Evolutionary conservation across 495 filamentous ascomycete species (phyloP), one percentile per base, ranked within the genome.

Genomic region (Penicillium herquei): DNA sequence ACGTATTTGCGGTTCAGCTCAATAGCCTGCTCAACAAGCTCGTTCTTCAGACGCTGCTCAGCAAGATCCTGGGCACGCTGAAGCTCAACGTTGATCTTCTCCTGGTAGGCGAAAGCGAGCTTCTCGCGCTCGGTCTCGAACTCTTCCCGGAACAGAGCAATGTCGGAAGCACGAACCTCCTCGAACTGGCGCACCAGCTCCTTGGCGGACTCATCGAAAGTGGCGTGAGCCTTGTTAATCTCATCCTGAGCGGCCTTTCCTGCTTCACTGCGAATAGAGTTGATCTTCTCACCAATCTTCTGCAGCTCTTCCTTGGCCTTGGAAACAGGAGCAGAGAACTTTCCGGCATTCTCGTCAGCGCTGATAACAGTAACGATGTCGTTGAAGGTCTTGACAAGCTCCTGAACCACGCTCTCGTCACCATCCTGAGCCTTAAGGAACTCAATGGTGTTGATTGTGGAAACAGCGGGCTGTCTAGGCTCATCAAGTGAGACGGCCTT

Each of bases 381-480:
- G 72, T 98, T 98, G 59, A 98, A 80, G 65, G 94, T 91, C 75
- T 89, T 93, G 51, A 94, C 88, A n/a, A 98, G 77, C 65, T 97
- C 90, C 71, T 96, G 91, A 5, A 97, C 89, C 18, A 96, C 77
- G 5, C 90, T 86, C 62, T 98, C 94, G 54, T 87, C 83, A 52
- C 89, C 89, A 59, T 86, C 81, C 49, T 79, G 76, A 37, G 92
- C 79, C 46, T 84, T 80, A 32, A 96, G 68, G 31, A 88, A 83
- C 63, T 93, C 89, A 55, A 98, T 88, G 13, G 80, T 82, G 41
- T 80, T 71, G 2, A 44, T 14, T 1, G 86, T 75, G 21, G 87
- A 77, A 59, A 72, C 52, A 42, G 70, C 66, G 26, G 70, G 65
- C 56, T 73, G 52, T 31, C 66, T 58, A 32, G 70, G 62, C 62